Evolutionary conservation across 2,329 filamentous ascomycete genomes (phyloP), one percentile per base, ranked within the genome.

Genomic region (Coniochaeta pulveracea): DNA sequence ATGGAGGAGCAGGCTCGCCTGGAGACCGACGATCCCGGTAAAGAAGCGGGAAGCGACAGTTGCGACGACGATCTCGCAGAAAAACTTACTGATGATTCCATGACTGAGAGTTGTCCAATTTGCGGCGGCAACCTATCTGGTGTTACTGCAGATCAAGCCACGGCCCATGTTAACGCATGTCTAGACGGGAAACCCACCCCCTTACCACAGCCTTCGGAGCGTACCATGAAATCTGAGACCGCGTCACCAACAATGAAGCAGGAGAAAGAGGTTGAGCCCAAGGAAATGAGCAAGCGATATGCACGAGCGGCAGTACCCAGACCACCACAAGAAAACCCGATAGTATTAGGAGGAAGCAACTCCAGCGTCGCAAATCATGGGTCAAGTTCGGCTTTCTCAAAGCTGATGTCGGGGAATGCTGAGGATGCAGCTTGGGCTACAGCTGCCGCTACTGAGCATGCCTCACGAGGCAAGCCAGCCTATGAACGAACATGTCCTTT

Each of bases 401-500:
- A 84, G 50, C 66, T 98, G 37, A 98, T 98, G 91, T 84, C 86
- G 6, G 77, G 76, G 5, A 86, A 94, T 47, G 84, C 82, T 5
- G 91, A 98, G 60, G 82, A 93, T 51, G 69, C 76, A 2, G 91
- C 91, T 1, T 98, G 91, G 91, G 78, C 81, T 1, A 76, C 73
- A 22, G 91, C 91, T 10, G 86, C 89, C 0, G 82, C 85, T 1
- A 69, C 81, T 2, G 86, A 94, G 51, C 62, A 72, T 18, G 72
- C 81, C 2, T 78, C 86, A 3, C 72, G 85, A 25, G 89, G 91
- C 15, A 91, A 85, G 50, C 84, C 82, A 12, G 80, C 88, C 0
- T 91, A 89, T 47, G 73, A 89, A 48, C 75, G 91, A 31, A 95
- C 85, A 0, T 98, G 91, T 49, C 91, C 91, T 0, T 98, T 98